Conservation (phyloP, 1,139 yeast species). For the Saccharomyces hybrid region DNA sequence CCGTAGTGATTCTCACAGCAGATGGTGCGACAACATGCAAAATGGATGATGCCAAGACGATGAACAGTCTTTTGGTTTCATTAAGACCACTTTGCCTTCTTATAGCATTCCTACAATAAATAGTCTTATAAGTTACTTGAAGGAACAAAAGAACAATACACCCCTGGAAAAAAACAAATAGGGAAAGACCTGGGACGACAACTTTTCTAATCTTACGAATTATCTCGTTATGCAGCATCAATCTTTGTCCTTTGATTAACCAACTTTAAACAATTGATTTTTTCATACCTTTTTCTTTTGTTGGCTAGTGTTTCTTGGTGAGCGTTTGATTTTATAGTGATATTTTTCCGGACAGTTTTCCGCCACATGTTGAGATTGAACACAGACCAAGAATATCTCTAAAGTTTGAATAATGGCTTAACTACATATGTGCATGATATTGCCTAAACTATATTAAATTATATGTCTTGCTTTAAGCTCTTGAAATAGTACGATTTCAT, state of each 20-base stretch:
- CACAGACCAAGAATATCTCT: not conserved
- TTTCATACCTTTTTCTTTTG: not conserved
- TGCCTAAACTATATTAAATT: too few relatives aligned
- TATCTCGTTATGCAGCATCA: not conserved
- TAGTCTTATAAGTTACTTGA: slow-evolving; percentile 14
- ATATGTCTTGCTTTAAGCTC: too few relatives aligned
- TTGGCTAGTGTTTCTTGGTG: not conserved
- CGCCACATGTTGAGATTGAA: not conserved
- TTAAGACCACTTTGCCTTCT: slow-evolving; percentile 21
- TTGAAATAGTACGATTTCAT: too few relatives aligned
- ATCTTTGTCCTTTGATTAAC: not conserved
- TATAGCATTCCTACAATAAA: slow-evolving; percentile 12
- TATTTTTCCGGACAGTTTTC: not conserved
- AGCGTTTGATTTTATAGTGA: not conserved
- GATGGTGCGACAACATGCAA: slow-evolving; percentile 30
- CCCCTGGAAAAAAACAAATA: slow-evolving; percentile 17
- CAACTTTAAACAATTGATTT: not conserved
- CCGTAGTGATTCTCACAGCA: slow-evolving; percentile 28
- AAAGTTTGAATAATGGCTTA: too few relatives aligned
- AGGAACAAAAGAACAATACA: slow-evolving; percentile 14
- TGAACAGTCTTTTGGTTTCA: slow-evolving; percentile 26
- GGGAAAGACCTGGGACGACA: slow-evolving; percentile 7
- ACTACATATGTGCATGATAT: too few relatives aligned
- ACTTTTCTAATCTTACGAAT: slow-evolving; percentile 5
- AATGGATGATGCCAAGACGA: slow-evolving; percentile 25